A percentile compares a stretch with the other conserved stretches of the same genome.
Evolutionary conservation across 106 monocot species (phyloP).

Genomic region (Phalaenopsis equestris): DNA sequence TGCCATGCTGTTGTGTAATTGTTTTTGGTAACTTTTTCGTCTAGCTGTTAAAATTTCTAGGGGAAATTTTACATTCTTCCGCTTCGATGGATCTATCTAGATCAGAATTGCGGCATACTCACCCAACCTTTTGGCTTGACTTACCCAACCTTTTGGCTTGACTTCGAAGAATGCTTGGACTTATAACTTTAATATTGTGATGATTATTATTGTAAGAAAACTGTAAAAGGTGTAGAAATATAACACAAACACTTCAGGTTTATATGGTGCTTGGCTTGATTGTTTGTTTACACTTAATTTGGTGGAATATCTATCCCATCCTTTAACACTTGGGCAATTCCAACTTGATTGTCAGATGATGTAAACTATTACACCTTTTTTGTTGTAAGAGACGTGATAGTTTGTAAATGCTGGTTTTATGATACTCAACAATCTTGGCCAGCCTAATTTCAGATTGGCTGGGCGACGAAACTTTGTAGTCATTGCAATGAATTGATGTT

Average conservation of each 20-base stretch:
- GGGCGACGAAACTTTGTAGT: not conserved
- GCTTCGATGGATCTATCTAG: not conserved
- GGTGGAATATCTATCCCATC: not conserved
- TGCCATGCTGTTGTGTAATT: not conserved
- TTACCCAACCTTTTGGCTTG: no score
- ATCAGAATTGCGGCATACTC: not conserved
- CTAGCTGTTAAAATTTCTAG: not conserved
- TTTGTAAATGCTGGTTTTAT: not conserved
- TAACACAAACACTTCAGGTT: not conserved
- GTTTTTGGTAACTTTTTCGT: not conserved
- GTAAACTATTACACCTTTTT: not conserved
- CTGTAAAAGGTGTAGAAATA: not conserved
- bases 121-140: no score
- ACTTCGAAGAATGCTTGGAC: not conserved
- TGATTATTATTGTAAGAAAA: not conserved
- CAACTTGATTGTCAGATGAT: not conserved
- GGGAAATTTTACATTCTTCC: not conserved
- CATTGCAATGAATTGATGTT: not conserved
- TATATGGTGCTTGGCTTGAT: not conserved
- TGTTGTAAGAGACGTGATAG: not conserved
- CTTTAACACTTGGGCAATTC: not conserved
- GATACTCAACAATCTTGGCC: not conserved
- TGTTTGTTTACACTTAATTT: not conserved
- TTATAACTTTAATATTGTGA: not conserved
- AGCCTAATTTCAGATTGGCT: not conserved